Percentiles rank a stretch among this genome's conserved stretches.
Conservation (phyloP, 2,329 filamentous ascomycete species). For the Aspergillus luchuensis region DNA sequence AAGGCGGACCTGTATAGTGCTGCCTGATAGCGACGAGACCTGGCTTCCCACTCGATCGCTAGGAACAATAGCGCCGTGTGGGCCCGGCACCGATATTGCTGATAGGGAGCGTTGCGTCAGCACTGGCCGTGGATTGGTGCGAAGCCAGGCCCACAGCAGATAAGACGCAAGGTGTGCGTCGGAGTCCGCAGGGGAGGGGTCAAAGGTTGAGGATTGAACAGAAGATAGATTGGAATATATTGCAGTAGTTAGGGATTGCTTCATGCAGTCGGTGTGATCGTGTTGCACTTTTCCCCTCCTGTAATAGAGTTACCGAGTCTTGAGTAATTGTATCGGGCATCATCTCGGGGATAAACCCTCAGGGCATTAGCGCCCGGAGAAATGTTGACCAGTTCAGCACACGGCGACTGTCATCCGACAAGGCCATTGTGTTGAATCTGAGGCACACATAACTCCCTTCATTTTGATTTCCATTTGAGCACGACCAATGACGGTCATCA, state of each 20-base stretch:
- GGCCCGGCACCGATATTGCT: constrained; percentile 5
- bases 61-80: neutral
- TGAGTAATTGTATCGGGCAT: neutral
- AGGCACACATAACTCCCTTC: neutral
- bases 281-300: neutral
- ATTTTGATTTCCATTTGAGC: neutral
- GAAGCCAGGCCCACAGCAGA: neutral
- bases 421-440: neutral
- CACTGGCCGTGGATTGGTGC: constrained; percentile 5
- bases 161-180: constrained; percentile 11
- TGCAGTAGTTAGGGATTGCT: neutral
- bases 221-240: neutral
- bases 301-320: neutral
- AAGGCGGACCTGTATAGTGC: neutral
- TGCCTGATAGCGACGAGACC: neutral
- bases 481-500: too few species aligned
- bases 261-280: neutral
- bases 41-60: neutral
- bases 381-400: neutral
- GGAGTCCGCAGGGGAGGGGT: constrained; percentile 8
- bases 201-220: neutral
- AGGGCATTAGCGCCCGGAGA: neutral
- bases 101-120: constrained; percentile 7
- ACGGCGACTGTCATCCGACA: neutral
- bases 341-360: neutral